Conservation (phyloP, 2,329 filamentous ascomycete species). For the Lecanosticta acicola region DNA sequence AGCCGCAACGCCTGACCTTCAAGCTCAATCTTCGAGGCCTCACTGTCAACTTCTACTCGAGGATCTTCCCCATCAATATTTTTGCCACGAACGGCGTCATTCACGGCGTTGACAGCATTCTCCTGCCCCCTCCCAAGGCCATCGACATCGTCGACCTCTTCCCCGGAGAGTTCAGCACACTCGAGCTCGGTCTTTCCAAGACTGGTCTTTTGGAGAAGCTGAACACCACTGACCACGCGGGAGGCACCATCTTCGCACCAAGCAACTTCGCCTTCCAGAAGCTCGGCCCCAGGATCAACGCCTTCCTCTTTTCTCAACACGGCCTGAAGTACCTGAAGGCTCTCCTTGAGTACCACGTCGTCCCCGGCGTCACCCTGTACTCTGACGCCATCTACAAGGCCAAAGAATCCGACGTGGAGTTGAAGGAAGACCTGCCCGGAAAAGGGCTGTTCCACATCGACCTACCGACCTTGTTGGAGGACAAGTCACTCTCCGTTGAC, state of each 20-base stretch:
- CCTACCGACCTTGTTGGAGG: conserved; percentile 65
- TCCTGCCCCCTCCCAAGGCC: conserved; percentile 68
- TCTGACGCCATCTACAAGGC: conserved; percentile 70
- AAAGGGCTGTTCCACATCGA: conserved; percentile 60
- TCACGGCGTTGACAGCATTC: conserved; percentile 67
- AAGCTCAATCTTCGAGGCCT: conserved; percentile 59
- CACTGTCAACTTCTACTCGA: conserved; percentile 70
- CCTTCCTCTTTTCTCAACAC: conserved; percentile 74
- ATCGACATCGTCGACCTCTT: conserved; percentile 59
- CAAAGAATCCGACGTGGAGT: conserved; percentile 16
- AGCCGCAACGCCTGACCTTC: conserved; percentile 64
- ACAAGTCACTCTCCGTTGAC: conserved; percentile 64
- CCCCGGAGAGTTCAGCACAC: conserved; percentile 70
- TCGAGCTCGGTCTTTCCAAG: conserved; percentile 67
- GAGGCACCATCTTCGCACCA: conserved; percentile 75
- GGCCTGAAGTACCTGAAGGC: conserved; percentile 73
- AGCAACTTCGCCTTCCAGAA: conserved; percentile 73
- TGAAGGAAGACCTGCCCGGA: conserved; percentile 25
- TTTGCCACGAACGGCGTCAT: conserved; percentile 73
- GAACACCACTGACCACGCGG: conserved; percentile 50
- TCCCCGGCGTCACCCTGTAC: conserved; percentile 70
- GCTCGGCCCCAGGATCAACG: conserved; percentile 67
- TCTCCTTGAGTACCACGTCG: conserved; percentile 72
- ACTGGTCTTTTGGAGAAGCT: conserved; percentile 63
- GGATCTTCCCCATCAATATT: conserved; percentile 64